phyloP scores from a whole-genome alignment of 1,284 basidiomycete genomes.

The Leccinum brunneo-olivaceum region DNA sequence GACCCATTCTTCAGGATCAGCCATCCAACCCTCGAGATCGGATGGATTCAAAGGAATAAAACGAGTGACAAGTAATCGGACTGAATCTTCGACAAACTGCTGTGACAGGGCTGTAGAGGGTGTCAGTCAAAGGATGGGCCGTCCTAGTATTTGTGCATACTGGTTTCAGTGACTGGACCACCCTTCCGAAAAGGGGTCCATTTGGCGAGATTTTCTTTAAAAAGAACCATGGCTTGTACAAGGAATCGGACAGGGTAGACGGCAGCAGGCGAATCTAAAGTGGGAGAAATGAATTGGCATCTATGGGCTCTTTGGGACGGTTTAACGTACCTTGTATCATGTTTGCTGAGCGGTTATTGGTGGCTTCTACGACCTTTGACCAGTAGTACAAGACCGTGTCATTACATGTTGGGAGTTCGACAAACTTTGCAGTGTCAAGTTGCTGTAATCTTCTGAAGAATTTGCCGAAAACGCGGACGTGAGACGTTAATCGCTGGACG shows the following conservation, averaged over 20 bases:
- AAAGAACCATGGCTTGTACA: constrained; percentile 81
- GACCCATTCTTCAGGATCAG: constrained; percentile 88
- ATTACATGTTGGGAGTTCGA: constrained; percentile 54
- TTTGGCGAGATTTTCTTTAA: constrained; percentile 76
- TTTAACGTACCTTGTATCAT: constrained; percentile 48
- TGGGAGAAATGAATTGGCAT: background rate
- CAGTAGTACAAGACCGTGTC: constrained; percentile 72
- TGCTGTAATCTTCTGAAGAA: constrained; percentile 70
- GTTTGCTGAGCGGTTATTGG: constrained; percentile 40
- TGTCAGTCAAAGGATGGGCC: constrained; percentile 14
- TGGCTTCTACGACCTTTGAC: constrained; percentile 67
- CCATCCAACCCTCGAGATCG: constrained; percentile 75
- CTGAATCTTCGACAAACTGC: constrained; percentile 73
- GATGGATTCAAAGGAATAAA: constrained; percentile 76
- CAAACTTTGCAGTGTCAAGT: constrained; percentile 51
- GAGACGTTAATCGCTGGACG: constrained; percentile 54
- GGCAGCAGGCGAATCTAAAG: constrained; percentile 43
- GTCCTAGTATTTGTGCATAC: constrained; percentile 32
- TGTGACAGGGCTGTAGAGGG: constrained; percentile 54
- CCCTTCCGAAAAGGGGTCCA: constrained; percentile 62
- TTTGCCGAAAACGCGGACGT: constrained; percentile 67
- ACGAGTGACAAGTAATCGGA: constrained; percentile 70
- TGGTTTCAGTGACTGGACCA: constrained; percentile 51
- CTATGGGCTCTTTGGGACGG: background rate
- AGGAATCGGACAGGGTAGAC: constrained; percentile 74